Percentiles rank a stretch among this genome's conserved stretches.
Evolutionary conservation across 73 alveolate genomes (phyloP).

Genomic region (Paramecium tetraurelia): DNA sequence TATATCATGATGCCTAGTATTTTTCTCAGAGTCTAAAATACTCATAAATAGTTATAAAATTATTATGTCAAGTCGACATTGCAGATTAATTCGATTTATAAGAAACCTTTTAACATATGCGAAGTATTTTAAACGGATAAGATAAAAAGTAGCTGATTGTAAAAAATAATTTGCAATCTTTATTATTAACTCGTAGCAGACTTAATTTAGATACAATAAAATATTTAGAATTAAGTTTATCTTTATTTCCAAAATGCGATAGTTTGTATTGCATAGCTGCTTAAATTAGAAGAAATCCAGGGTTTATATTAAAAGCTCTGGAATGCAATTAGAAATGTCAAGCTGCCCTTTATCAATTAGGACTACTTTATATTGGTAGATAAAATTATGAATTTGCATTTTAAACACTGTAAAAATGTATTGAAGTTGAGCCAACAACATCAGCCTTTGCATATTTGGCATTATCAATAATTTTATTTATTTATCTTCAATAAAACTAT

Average conservation of each 20-base stretch:
- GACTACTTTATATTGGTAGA: background rate
- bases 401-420: background rate
- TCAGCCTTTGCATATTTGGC: slow-evolving; percentile 35
- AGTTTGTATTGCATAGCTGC: background rate
- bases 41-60: background rate
- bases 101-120: background rate
- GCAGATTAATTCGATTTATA: background rate
- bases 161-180: background rate
- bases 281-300: background rate
- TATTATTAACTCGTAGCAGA: background rate
- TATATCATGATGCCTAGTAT: background rate
- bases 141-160: slow-evolving; percentile 11
- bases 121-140: background rate
- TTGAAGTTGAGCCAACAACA: slow-evolving; percentile 34
- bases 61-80: background rate
- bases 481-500: background rate
- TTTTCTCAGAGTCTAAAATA: background rate
- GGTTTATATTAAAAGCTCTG: background rate
- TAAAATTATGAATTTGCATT: slow-evolving; percentile 20
- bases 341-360: background rate
- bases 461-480: background rate
- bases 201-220: background rate
- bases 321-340: slow-evolving; percentile 23
- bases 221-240: background rate
- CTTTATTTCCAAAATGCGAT: slow-evolving; percentile 35